phyloP scores from a whole-genome alignment of 2,329 filamentous ascomycete species.

The Pseudocercospora musae region DNA sequence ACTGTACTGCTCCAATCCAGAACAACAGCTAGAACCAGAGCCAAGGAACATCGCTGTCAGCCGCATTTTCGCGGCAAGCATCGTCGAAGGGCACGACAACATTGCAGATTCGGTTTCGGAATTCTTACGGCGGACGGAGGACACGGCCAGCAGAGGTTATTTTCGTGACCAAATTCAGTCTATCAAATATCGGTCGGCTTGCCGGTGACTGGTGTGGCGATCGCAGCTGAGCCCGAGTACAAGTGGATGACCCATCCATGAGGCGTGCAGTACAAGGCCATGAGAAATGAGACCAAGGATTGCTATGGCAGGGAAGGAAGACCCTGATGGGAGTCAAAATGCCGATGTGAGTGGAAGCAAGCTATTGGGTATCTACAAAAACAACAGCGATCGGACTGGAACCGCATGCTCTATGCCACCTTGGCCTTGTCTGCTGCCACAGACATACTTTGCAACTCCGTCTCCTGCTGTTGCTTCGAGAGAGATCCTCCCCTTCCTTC shows the following conservation, averaged over 20 bases:
- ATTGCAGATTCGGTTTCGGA: background rate
- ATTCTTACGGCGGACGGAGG: background rate
- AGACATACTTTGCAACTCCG: background rate
- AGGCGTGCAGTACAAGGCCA: too few species aligned
- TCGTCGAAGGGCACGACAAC: background rate
- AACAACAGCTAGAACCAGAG: too few species aligned
- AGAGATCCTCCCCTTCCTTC: background rate
- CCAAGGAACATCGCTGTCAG: too few species aligned
- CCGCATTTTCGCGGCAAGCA: too few species aligned
- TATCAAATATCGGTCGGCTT: too few species aligned
- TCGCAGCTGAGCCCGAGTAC: background rate
- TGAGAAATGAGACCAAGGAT: too few species aligned
- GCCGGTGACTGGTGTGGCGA: too few species aligned
- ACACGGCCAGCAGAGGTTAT: background rate
- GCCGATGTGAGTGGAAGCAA: background rate
- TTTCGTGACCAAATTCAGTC: too few species aligned
- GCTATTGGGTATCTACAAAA: background rate
- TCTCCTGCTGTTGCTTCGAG: background rate
- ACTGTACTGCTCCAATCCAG: too few species aligned
- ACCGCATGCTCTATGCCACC: background rate
- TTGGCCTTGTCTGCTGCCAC: background rate
- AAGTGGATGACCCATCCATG: too few species aligned
- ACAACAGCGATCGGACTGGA: background rate
- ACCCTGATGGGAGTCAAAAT: background rate
- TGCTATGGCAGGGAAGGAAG: background rate